These are phyloP conservation scores for Pseudotsuga menziesii DNA, from an alignment of 75 land plant genomes.

Conservation along the genomic window DNA sequence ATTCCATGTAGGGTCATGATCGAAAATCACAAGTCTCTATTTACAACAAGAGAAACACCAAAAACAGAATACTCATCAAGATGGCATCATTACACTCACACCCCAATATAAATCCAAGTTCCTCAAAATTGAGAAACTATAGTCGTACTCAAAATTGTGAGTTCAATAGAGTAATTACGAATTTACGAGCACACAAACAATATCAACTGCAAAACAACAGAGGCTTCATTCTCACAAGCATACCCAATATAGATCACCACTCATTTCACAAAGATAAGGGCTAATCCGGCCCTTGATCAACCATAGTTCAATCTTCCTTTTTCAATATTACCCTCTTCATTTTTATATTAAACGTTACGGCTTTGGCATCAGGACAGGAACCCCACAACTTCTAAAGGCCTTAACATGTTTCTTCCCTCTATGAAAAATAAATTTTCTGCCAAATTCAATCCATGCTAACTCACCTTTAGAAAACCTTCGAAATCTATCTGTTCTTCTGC, in stretches of 20 bases:
- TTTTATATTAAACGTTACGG: too few species aligned
- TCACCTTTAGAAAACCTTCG: constrained; percentile 52
- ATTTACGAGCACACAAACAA: background rate
- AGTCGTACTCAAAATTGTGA: background rate
- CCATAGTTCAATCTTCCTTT: background rate
- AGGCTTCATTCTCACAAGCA: background rate
- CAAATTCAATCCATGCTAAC: background rate
- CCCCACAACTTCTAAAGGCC: background rate
- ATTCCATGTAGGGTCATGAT: too few species aligned
- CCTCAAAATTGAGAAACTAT: background rate
- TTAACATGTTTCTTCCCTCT: too few species aligned
- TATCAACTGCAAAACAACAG: background rate
- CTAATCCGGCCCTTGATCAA: background rate
- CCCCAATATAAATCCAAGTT: background rate
- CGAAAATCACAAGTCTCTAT: too few species aligned
- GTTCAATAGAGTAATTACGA: background rate
- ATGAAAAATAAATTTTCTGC: background rate
- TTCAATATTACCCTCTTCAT: background rate
- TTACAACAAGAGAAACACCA: background rate
- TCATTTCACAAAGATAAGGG: background rate
- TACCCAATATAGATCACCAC: background rate
- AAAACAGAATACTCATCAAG: background rate
- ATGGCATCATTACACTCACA: background rate
- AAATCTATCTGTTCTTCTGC: constrained; percentile 46
- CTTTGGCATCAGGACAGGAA: background rate